A percentile compares a stretch with the other conserved stretches of the same genome.
Conservation (phyloP, 805 yeast species). For the Candida sithepensis region DNA sequence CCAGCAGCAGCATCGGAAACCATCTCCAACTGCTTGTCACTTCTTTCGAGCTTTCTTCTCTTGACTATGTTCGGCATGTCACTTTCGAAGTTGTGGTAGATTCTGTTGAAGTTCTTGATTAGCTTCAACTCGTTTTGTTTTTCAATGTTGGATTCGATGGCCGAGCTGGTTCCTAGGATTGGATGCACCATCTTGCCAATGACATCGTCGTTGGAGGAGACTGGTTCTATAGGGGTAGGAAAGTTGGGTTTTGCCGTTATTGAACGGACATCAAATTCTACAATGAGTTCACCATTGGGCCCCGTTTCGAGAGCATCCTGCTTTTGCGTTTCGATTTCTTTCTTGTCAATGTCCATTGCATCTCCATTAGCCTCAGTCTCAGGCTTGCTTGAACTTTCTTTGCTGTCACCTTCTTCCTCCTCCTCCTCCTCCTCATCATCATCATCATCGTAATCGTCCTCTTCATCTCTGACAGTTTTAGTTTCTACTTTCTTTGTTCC, state of each 20-base stretch:
- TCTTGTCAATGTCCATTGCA: neutral
- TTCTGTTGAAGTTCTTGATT: constrained; percentile 64
- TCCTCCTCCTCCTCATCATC: constrained; percentile 25
- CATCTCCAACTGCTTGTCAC: constrained; percentile 64
- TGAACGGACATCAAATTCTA: constrained; percentile 15
- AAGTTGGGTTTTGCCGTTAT: constrained; percentile 28
- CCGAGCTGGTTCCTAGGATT: constrained; percentile 33
- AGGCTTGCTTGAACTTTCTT: neutral
- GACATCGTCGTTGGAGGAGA: constrained; percentile 28
- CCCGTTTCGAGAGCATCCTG: constrained; percentile 1
- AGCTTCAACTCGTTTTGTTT: constrained; percentile 35
- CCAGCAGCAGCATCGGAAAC: constrained; percentile 23
- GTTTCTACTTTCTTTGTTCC: neutral
- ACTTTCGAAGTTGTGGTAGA: constrained; percentile 73
- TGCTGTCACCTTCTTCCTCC: neutral
- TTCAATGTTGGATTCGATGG: constrained; percentile 40
- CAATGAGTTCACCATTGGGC: constrained; percentile 13
- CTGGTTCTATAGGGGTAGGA: constrained; percentile 24
- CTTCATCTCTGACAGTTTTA: constrained; percentile 22
- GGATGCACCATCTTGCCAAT: constrained; percentile 34
- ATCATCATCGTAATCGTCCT: constrained; percentile 32
- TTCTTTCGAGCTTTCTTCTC: constrained; percentile 72
- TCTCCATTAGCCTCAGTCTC: neutral
- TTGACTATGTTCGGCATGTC: constrained; percentile 74
- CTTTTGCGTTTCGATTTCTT: too few relatives aligned